Conservation (phyloP, 371 early-diverging fungal species). For the Parasitella parasitica region DNA sequence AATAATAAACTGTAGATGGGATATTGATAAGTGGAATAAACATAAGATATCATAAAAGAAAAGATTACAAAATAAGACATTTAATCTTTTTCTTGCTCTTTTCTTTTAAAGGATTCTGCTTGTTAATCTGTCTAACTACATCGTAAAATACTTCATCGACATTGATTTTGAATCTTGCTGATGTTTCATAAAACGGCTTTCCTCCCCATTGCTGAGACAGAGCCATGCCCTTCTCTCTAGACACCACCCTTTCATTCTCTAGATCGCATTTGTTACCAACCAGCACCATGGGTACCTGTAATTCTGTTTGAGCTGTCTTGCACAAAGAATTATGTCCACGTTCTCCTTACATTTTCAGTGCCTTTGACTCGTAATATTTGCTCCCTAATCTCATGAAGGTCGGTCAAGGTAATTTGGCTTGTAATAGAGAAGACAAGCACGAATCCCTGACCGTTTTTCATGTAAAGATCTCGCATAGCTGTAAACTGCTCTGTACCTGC, state of each 20-base stretch:
- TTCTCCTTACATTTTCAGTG: constrained; percentile 63
- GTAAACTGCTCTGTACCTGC: constrained; percentile 90
- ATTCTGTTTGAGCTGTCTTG: not conserved
- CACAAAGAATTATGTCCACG: not conserved
- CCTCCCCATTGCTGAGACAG: constrained; percentile 74
- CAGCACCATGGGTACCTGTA: constrained; percentile 83
- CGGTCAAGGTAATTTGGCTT: constrained; percentile 78
- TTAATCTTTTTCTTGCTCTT: constrained; percentile 42
- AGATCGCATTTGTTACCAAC: constrained; percentile 89
- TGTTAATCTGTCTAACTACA: constrained; percentile 62
- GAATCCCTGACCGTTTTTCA: constrained; percentile 91
- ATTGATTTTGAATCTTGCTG: constrained; percentile 80
- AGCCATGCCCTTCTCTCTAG: constrained; percentile 61
- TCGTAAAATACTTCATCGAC: constrained; percentile 78
- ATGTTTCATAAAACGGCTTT: constrained; percentile 80
- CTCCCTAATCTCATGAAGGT: constrained; percentile 73
- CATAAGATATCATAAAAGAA: not conserved
- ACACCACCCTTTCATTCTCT: constrained; percentile 75
- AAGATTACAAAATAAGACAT: constrained; percentile 41
- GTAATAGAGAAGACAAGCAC: constrained; percentile 85
- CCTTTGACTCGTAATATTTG: constrained; percentile 86
- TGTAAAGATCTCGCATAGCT: constrained; percentile 89
- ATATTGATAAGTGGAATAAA: not conserved
- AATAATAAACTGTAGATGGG: not conserved
- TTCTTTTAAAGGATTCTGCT: constrained; percentile 41